A percentile compares a stretch with the other conserved stretches of the same genome.
Conservation (phyloP, 2,329 filamentous ascomycete species). For the Fusarium hainanense region DNA sequence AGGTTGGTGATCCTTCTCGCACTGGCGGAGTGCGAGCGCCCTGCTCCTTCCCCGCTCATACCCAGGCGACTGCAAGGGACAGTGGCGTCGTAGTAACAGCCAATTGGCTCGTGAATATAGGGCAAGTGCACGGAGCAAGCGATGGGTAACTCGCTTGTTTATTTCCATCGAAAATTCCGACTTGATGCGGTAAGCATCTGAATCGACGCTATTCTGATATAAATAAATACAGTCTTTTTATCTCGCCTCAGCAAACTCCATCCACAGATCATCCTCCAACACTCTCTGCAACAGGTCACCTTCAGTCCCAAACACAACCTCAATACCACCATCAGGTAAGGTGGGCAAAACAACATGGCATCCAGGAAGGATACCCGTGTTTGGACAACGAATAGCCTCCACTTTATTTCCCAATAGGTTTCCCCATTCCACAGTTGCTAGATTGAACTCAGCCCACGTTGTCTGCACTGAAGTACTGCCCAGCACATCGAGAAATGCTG, state of each 20-base stretch:
- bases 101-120: neutral
- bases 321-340: constrained; percentile 14
- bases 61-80: neutral
- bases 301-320: constrained; percentile 17
- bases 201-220: no score
- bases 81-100: neutral
- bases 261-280: constrained; percentile 16
- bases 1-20: neutral
- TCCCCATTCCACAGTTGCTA: constrained; percentile 15
- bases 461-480: constrained; percentile 20
- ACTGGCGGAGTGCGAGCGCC: neutral
- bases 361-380: constrained; percentile 19
- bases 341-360: constrained; percentile 18
- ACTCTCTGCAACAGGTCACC: neutral
- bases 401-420: constrained; percentile 6
- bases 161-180: no score
- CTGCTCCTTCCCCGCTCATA: neutral
- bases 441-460: constrained; percentile 19
- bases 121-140: no score
- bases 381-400: constrained; percentile 19
- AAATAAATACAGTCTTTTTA: neutral
- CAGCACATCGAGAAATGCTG: constrained; percentile 24
- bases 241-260: constrained; percentile 17
- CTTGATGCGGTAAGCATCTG: no score
- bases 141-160: no score